A percentile compares a stretch with the other conserved stretches of the same genome.
phyloP scores from a whole-genome alignment of 1,139 yeast genomes.

The Scheffersomyces segobiensis region DNA sequence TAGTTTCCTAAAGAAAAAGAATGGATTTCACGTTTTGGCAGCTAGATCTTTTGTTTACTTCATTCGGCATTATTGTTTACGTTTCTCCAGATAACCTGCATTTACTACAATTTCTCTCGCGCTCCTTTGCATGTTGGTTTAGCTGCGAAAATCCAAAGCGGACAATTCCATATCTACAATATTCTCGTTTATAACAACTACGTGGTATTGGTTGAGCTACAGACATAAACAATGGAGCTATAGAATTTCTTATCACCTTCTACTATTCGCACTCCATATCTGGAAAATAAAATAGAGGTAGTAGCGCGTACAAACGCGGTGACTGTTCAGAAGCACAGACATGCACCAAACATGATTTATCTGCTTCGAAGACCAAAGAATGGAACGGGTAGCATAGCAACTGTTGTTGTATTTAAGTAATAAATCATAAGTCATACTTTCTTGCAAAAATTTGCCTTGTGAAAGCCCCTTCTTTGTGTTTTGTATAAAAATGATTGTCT shows the following conservation, averaged over 20 bases:
- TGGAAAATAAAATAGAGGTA: neutral
- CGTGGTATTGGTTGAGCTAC: neutral
- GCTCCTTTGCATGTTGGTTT: neutral
- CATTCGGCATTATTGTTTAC: neutral
- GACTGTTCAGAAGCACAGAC: neutral
- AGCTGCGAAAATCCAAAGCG: neutral
- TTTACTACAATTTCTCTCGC: neutral
- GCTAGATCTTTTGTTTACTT: neutral
- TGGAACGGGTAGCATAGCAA: neutral
- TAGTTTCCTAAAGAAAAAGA: neutral
- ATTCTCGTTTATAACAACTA: neutral
- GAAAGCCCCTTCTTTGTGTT: neutral
- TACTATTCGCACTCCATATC: neutral
- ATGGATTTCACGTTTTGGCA: neutral
- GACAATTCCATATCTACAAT: neutral
- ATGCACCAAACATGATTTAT: neutral
- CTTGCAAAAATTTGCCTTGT: neutral
- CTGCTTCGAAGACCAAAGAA: neutral
- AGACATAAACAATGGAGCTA: neutral
- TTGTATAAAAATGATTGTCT: neutral
- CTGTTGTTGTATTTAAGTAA: neutral
- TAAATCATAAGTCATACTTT: neutral
- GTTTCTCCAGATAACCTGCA: neutral
- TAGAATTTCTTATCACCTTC: neutral
- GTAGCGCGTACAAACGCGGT: neutral